Percentiles rank a stretch among this genome's conserved stretches.
Evolutionary conservation across 495 filamentous ascomycete species (phyloP).

Genomic region (Penicillium lagena): DNA sequence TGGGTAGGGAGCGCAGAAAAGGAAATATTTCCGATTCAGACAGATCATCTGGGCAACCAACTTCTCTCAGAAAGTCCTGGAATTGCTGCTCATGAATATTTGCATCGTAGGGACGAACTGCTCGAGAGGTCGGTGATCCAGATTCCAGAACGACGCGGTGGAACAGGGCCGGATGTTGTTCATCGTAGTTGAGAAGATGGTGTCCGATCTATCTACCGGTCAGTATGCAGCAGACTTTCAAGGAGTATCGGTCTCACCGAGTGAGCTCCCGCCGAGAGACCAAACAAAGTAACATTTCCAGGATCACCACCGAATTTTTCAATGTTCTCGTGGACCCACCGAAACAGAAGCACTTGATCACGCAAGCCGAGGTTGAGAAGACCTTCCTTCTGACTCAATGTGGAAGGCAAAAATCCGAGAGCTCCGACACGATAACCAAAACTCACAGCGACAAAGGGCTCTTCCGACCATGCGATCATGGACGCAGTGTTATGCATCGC

Average conservation of each 20-base stretch:
- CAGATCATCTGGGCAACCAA: constrained; percentile 27
- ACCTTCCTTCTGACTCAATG: constrained; percentile 43
- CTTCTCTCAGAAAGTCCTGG: constrained; percentile 46
- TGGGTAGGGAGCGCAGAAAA: constrained; percentile 44
- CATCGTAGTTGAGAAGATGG: constrained; percentile 50
- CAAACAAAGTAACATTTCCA: constrained; percentile 57
- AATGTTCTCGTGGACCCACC: constrained; percentile 59
- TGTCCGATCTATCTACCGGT: constrained; percentile 48
- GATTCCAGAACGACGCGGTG: constrained; percentile 59
- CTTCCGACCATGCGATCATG: constrained; percentile 50
- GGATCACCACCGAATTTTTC: constrained; percentile 54
- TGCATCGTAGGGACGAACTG: constrained; percentile 48
- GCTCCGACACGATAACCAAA: constrained; percentile 59
- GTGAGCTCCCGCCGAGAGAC: constrained; percentile 57
- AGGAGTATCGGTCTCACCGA: constrained; percentile 30
- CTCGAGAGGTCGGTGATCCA: constrained; percentile 55
- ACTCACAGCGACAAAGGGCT: constrained; percentile 51
- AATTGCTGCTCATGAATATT: constrained; percentile 55
- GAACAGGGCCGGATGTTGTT: constrained; percentile 36
- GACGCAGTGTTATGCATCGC: constrained; percentile 33
- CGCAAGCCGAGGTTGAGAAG: constrained; percentile 56
- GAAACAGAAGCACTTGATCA: constrained; percentile 52
- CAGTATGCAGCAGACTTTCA: neutral
- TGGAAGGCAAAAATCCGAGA: constrained; percentile 55
- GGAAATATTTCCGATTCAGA: constrained; percentile 40